Percentiles rank a stretch among this genome's conserved stretches.
phyloP scores from a whole-genome alignment of 78 protist species.

The Anaeramoeba ignava region DNA sequence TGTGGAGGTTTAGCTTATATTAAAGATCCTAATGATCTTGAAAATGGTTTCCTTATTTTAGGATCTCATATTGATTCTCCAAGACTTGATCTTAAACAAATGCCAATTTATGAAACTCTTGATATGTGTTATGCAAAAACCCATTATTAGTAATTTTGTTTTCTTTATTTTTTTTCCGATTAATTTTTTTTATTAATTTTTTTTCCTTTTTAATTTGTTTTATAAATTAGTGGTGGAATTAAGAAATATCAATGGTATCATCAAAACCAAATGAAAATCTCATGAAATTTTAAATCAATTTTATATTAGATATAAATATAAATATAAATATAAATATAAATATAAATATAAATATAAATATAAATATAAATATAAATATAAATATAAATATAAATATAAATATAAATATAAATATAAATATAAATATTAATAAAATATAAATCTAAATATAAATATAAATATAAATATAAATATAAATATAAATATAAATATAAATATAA shows the following conservation, averaged over 20 bases:
- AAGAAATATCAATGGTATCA: background rate
- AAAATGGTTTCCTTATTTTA: background rate
- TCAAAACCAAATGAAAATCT: background rate
- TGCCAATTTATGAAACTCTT: background rate
- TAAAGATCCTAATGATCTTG: background rate
- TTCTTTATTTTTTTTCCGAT: background rate
- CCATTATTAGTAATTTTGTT: background rate
- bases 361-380: no score
- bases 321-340: no score
- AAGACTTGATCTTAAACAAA: conserved; percentile 3
- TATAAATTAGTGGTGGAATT: background rate
- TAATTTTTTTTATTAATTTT: background rate
- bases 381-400: no score
- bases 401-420: no score
- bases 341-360: no score
- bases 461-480: no score
- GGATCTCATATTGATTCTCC: background rate
- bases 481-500: no score
- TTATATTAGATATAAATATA: no score
- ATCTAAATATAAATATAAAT: no score
- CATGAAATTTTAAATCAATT: no score
- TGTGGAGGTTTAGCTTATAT: background rate
- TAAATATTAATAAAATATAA: no score
- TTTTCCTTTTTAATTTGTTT: background rate
- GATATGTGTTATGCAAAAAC: background rate